Base-by-base conservation (phyloP, 164 flowering plant species). In the Sextonia rubra region DNA sequence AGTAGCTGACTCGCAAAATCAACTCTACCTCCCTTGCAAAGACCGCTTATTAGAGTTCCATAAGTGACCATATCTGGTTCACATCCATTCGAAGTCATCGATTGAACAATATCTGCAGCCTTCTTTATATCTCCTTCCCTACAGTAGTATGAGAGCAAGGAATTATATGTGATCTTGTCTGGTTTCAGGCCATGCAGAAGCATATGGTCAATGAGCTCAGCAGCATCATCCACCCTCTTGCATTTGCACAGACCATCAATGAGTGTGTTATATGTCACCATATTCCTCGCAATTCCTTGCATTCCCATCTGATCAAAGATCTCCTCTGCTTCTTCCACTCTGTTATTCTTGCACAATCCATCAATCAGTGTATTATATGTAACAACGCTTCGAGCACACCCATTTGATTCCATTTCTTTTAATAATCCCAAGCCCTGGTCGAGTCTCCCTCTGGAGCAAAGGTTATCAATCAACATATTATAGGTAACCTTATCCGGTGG, bases 261-360 rank as follows among this genome's bases (percentile, higher is more conserved):
- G 3, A 95, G 93, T 44, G 90, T 79, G 74, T 95, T 95, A 71
- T 88, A 93, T 7, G 98, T 95, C 52, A 90, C 88, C 65, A 81
- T 37, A 77, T 86, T 86, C 78, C 91, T 85, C 14, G 96, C 86
- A 73, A 95, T 80, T 22, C 99, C 99, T 72, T 83, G 93, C 20
- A 91, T 67, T 70, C 91, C 96, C 98, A 95, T 95, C 77, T 90
- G 86, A 77, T 91, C 93, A 76, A 95, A 93, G 49, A 95, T 82
- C 82, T 91, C 97, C 76, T 91, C 96, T 3, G 98, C 99, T 70
- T 87, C 90, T 70, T 85, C 83, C 22, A 93, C 79, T 77, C 84
- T 86, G 76, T 78, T 78, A 71, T 83, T 85, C 77, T 88, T 93
- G 82, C 94, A 91, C 22, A 91, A 85, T 69, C 97, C 98, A 62